A percentile compares a stretch with the other conserved stretches of the same genome.
Evolutionary conservation across 2,329 filamentous ascomycete genomes (phyloP).

Genomic region (Blastomyces percursus): DNA sequence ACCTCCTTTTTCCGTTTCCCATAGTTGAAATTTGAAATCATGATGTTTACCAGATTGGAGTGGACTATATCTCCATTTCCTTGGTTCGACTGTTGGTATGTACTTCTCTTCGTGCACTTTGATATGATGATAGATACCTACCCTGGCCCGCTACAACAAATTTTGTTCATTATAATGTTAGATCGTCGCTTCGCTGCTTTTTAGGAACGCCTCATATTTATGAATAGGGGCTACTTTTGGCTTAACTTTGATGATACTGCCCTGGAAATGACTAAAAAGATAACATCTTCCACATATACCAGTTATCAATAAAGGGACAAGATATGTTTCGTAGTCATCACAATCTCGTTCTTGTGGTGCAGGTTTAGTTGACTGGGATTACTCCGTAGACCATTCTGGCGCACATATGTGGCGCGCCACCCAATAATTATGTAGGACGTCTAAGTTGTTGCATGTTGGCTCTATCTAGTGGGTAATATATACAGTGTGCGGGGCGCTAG

Average conservation of each 20-base stretch:
- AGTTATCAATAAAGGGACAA: no score
- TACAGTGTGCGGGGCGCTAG: no score
- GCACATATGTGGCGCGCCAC: no score
- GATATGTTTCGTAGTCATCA: no score
- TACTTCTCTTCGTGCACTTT: background rate
- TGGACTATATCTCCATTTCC: background rate
- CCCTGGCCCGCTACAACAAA: background rate
- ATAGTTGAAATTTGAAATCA: background rate
- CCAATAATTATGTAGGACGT: no score
- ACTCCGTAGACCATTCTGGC: no score
- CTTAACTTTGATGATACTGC: no score
- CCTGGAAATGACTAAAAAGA: background rate
- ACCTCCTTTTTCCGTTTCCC: background rate
- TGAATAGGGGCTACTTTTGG: background rate
- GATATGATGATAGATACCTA: conserved; percentile 1
- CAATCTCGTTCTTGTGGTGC: no score
- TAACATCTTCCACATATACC: background rate
- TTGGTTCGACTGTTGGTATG: background rate
- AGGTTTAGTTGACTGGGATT: no score
- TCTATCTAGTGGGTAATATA: no score
- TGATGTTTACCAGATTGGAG: background rate
- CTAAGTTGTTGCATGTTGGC: no score
- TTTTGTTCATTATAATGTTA: background rate
- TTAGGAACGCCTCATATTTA: background rate
- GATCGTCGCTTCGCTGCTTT: background rate